Conservation (phyloP, 176 grass and related monocot genomes). For the Phoenix roebelenii region DNA sequence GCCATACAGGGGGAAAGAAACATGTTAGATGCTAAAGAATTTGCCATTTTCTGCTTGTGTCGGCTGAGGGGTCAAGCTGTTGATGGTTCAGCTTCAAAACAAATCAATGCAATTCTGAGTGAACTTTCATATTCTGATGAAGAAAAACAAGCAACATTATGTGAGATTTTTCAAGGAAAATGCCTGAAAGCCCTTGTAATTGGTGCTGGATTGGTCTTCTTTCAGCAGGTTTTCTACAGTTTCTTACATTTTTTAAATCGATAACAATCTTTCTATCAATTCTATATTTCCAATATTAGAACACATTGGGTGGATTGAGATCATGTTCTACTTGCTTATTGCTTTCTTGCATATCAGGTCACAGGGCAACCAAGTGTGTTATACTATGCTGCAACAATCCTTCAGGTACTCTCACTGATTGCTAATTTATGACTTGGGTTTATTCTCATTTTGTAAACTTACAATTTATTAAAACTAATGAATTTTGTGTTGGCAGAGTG, state of each 20-base stretch:
- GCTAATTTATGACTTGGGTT: too few relatives aligned
- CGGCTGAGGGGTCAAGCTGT: conserved; percentile 57
- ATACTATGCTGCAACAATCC: conserved; percentile 95
- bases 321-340: conserved; percentile 7
- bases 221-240: conserved; percentile 64
- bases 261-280: too few relatives aligned
- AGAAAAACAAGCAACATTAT: conserved; percentile 43
- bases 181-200: conserved; percentile 91
- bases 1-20: conserved; percentile 69
- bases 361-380: conserved; percentile 96
- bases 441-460: too few relatives aligned
- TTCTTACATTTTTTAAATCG: conserved; percentile 1
- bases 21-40: conserved; percentile 53
- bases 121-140: conserved; percentile 55
- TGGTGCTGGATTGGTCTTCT: conserved; percentile 83
- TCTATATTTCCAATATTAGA: too few relatives aligned
- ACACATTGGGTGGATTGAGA: too few relatives aligned
- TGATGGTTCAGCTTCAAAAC: conserved; percentile 34
- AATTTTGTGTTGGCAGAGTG: conserved; percentile 45
- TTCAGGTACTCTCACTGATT: conserved; percentile 52
- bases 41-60: conserved; percentile 59
- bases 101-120: conserved; percentile 60
- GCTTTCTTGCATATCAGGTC: conserved; percentile 39
- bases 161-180: conserved; percentile 92
- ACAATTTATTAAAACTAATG: not conserved